Percentiles rank a stretch among this genome's conserved stretches.
Conservation (phyloP, 331 rosid species). For the Quercus lobata region DNA sequence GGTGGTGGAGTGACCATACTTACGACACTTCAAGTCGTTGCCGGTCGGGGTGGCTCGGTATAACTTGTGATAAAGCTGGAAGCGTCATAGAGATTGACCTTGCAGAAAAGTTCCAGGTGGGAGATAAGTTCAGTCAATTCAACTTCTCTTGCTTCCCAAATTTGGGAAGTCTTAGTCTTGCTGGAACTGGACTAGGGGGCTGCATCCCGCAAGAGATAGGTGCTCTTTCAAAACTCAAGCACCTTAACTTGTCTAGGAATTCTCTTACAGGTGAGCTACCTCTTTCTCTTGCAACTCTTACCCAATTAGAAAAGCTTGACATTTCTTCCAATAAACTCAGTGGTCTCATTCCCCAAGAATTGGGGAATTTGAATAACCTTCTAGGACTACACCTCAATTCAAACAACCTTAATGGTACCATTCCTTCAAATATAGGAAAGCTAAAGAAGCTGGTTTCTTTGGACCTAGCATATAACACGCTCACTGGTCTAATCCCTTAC, state of each 20-base stretch:
- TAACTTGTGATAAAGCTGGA: neutral
- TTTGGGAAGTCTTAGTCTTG: neutral
- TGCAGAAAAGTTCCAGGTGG: too few species aligned
- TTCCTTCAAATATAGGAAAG: neutral
- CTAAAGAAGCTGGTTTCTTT: neutral
- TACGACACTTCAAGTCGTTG: too few species aligned
- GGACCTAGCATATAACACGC: neutral
- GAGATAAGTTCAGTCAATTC: neutral
- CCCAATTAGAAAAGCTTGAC: neutral
- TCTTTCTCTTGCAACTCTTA: neutral
- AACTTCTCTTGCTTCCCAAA: neutral
- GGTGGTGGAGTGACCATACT: too few species aligned
- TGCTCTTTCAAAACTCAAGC: neutral
- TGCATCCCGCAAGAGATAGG: slow-evolving; percentile 3
- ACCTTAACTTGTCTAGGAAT: neutral
- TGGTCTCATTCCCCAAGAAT: neutral
- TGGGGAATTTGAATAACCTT: neutral
- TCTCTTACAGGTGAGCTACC: neutral
- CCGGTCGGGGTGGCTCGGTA: too few species aligned
- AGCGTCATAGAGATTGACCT: too few species aligned
- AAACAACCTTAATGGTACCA: neutral
- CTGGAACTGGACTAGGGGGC: neutral
- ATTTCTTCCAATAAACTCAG: neutral
- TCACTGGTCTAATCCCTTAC: slow-evolving; percentile 1
- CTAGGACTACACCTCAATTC: neutral